These are phyloP conservation scores for Meredithiella fracta DNA, from an alignment of 2,329 filamentous ascomycete genomes.

Conservation along the genomic window DNA sequence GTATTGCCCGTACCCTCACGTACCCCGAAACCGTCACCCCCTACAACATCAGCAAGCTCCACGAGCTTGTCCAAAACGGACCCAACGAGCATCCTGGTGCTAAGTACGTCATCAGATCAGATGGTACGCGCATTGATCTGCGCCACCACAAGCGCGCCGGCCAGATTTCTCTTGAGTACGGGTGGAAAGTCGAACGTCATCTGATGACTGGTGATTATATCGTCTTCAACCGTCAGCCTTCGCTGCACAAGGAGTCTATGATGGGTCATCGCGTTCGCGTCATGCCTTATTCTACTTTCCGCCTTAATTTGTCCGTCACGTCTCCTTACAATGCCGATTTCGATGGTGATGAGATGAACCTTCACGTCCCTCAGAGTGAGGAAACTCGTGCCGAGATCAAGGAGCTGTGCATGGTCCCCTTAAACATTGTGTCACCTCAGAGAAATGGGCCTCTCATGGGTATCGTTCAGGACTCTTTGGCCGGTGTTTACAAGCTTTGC, in stretches of 20 bases:
- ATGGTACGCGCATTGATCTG: conserved; percentile 86
- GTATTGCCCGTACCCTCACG: conserved; percentile 80
- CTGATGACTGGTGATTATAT: conserved; percentile 93
- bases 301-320: conserved; percentile 91
- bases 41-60: conserved; percentile 91
- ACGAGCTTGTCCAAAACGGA: conserved; percentile 77
- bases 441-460: conserved; percentile 96
- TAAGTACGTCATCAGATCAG: conserved; percentile 87
- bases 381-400: conserved; percentile 90
- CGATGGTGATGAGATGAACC: conserved; percentile 99
- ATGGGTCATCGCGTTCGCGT: conserved; percentile 97
- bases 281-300: conserved; percentile 98
- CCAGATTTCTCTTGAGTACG: conserved; percentile 77
- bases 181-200: conserved; percentile 97
- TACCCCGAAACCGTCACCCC: conserved; percentile 96
- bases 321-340: conserved; percentile 99
- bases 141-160: conserved; percentile 80
- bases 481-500: conserved; percentile 92
- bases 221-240: conserved; percentile 98
- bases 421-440: conserved; percentile 96
- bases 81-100: conserved; percentile 91
- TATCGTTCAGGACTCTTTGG: conserved; percentile 95
- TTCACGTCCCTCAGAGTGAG: conserved; percentile 95
- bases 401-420: conserved; percentile 90
- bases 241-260: conserved; percentile 99